Evolutionary conservation across 805 yeast species (phyloP).

Genomic region (Wickerhamomyces silvicola): DNA sequence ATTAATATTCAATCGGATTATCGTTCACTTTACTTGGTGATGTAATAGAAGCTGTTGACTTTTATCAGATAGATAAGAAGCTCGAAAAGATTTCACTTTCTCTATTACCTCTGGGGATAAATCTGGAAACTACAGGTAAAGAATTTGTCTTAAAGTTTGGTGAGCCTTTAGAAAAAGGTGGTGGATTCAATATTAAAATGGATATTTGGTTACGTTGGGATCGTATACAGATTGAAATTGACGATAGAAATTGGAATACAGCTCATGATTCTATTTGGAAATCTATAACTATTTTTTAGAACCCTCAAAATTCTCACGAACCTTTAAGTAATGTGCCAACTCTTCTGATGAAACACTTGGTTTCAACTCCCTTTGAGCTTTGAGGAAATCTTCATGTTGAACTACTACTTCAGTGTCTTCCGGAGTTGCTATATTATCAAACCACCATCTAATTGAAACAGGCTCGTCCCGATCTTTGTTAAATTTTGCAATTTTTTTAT

Average conservation of each 20-base stretch:
- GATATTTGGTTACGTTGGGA: constrained; percentile 36
- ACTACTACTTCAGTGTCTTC: constrained; percentile 69
- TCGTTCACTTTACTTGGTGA: constrained; percentile 11
- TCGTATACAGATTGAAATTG: constrained; percentile 28
- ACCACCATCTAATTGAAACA: constrained; percentile 81
- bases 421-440: constrained; percentile 67
- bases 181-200: constrained; percentile 27
- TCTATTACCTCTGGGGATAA: constrained; percentile 17
- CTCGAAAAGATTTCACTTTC: constrained; percentile 10
- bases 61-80: constrained; percentile 21
- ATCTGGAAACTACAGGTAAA: constrained; percentile 20
- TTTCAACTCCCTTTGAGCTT: constrained; percentile 61
- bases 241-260: constrained; percentile 29
- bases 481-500: constrained; percentile 48
- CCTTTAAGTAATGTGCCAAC: constrained; percentile 68
- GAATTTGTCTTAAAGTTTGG: constrained; percentile 28
- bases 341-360: constrained; percentile 91
- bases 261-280: constrained; percentile 25
- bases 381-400: constrained; percentile 64
- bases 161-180: constrained; percentile 36
- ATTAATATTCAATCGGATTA: constrained; percentile 19
- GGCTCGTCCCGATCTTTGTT: constrained; percentile 39
- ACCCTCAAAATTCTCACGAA: constrained; percentile 81
- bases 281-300: constrained; percentile 27
- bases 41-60: constrained; percentile 29